phyloP scores from a whole-genome alignment of 1,284 basidiomycete genomes.

The Rhodotorula glutinis region DNA sequence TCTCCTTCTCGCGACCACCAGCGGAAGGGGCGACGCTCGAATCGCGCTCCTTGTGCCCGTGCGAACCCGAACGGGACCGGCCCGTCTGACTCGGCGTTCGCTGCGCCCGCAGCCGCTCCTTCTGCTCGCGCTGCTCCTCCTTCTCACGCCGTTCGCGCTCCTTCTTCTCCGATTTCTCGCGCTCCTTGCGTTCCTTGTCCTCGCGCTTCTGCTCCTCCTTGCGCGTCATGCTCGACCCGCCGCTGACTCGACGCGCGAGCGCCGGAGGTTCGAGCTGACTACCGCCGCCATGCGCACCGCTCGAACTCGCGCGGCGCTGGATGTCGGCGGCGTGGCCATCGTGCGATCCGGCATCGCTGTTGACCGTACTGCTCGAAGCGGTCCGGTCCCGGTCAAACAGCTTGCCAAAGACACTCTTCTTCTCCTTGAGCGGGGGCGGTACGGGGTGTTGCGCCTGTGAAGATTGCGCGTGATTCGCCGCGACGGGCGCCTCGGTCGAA shows the following conservation, averaged over 20 bases:
- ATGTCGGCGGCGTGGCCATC: conserved; percentile 11
- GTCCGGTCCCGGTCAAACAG: conserved; percentile 36
- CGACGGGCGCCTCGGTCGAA: background rate
- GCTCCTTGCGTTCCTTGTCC: conserved; percentile 20
- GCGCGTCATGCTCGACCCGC: background rate
- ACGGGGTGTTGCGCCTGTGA: conserved; percentile 10
- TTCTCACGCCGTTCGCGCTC: conserved; percentile 12
- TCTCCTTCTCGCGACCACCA: conserved; percentile 6
- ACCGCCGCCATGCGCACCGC: background rate
- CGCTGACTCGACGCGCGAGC: conserved; percentile 16
- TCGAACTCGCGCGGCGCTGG: conserved; percentile 23
- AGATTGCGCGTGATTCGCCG: background rate
- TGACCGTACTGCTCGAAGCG: conserved; percentile 10
- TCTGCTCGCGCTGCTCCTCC: conserved; percentile 19
- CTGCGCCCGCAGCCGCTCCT: conserved; percentile 8
- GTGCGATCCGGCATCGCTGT: conserved; percentile 2
- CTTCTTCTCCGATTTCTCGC: conserved; percentile 9
- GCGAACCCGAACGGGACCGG: conserved; percentile 9
- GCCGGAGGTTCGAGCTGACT: background rate
- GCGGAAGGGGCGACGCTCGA: background rate
- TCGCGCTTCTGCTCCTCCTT: conserved; percentile 17
- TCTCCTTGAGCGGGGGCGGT: background rate
- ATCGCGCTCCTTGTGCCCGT: conserved; percentile 3
- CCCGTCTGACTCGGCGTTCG: conserved; percentile 26
- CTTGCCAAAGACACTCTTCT: conserved; percentile 43